phyloP scores from a whole-genome alignment of 1,139 yeast genomes.

The Yamadazyma blattariae region DNA sequence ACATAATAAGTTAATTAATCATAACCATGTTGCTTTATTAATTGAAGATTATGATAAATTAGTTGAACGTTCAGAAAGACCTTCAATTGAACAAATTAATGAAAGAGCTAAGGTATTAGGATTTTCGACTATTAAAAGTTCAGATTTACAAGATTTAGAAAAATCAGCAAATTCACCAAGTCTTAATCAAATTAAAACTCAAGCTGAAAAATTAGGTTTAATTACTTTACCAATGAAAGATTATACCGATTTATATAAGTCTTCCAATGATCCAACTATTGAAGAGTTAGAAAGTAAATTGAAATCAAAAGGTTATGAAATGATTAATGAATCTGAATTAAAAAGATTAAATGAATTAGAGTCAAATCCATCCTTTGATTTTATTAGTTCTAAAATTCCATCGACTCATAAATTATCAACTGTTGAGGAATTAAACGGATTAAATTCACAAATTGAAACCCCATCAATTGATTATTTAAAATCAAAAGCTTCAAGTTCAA shows the following conservation, averaged over 20 bases:
- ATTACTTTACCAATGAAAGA: conserved; percentile 33
- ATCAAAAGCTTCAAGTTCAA: conserved; percentile 11
- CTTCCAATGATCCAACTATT: conserved; percentile 34
- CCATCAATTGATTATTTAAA: conserved; percentile 21
- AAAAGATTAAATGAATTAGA: conserved; percentile 12
- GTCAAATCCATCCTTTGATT: conserved; percentile 22
- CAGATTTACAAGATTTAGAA: conserved; percentile 18
- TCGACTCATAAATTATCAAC: conserved; percentile 12
- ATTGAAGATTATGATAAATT: conserved; percentile 17
- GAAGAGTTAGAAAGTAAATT: conserved; percentile 20
- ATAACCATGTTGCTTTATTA: conserved; percentile 16
- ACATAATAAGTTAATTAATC: conserved; percentile 14
- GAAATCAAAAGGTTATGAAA: conserved; percentile 15
- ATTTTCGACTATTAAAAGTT: conserved; percentile 10
- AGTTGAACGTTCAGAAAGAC: conserved; percentile 12
- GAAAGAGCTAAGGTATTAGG: conserved; percentile 13
- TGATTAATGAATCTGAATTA: conserved; percentile 10
- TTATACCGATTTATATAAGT: conserved; percentile 32
- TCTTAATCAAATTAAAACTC: conserved; percentile 30
- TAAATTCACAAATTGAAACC: conserved; percentile 12
- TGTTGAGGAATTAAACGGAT: conserved; percentile 8
- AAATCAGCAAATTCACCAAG: conserved; percentile 30
- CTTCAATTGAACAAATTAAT: conserved; percentile 14
- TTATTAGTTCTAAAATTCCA: conserved; percentile 17
- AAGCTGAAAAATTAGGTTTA: conserved; percentile 35